Evolutionary conservation across 2,329 filamentous ascomycete species (phyloP).

Genomic region (Aspergillus sp.): DNA sequence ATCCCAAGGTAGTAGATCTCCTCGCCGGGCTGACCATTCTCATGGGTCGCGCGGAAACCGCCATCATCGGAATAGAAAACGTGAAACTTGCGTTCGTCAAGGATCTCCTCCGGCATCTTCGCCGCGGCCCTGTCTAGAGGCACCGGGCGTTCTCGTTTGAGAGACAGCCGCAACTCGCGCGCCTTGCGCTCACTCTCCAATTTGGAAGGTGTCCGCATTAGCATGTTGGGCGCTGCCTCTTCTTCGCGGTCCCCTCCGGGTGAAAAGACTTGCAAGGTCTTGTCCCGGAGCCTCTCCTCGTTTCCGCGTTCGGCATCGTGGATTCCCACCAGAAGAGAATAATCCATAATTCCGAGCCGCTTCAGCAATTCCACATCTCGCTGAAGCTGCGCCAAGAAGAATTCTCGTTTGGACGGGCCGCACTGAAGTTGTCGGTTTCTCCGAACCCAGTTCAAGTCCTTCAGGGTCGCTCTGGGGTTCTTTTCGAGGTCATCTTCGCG

Average conservation of each 20-base stretch:
- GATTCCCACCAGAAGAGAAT: slow-evolving; percentile 90
- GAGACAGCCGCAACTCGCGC: slow-evolving; percentile 83
- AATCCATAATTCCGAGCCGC: slow-evolving; percentile 95
- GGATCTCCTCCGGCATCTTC: slow-evolving; percentile 87
- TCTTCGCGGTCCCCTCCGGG: slow-evolving; percentile 72
- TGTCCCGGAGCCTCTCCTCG: slow-evolving; percentile 86
- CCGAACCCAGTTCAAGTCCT: slow-evolving; percentile 95
- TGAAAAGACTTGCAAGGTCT: slow-evolving; percentile 91
- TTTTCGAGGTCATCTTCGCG: slow-evolving; percentile 81
- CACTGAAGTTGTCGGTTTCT: slow-evolving; percentile 83
- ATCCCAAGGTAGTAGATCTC: slow-evolving; percentile 98
- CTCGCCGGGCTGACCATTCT: slow-evolving; percentile 78
- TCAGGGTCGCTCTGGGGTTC: slow-evolving; percentile 89
- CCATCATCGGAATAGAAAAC: slow-evolving; percentile 94
- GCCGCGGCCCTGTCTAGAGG: slow-evolving; percentile 80
- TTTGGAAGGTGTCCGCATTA: slow-evolving; percentile 89
- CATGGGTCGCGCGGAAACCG: slow-evolving; percentile 88
- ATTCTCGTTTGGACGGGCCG: slow-evolving; percentile 79
- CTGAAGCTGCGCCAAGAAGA: slow-evolving; percentile 87
- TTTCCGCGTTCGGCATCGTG: slow-evolving; percentile 90
- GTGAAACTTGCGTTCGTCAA: slow-evolving; percentile 71
- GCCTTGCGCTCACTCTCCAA: slow-evolving; percentile 89
- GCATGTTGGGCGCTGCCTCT: slow-evolving; percentile 61
- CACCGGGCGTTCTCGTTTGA: slow-evolving; percentile 90
- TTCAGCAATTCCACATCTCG: slow-evolving; percentile 85